These are phyloP conservation scores for Podaxis sp. DNA, from an alignment of 768 basidiomycete genomes.

Conservation along the genomic window DNA sequence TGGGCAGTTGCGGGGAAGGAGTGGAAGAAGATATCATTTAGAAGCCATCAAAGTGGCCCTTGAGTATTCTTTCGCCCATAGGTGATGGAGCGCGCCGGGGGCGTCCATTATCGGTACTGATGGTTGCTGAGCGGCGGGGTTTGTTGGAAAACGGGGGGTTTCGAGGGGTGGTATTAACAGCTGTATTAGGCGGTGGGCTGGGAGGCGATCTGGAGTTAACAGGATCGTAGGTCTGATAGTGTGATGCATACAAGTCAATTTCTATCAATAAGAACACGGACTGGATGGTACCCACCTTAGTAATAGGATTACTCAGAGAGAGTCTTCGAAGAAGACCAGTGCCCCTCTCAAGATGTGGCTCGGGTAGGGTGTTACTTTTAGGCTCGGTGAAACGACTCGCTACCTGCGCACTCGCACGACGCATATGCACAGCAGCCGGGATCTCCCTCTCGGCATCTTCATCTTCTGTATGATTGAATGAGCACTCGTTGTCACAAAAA, in stretches of 20 bases:
- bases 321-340: slow-evolving; percentile 73
- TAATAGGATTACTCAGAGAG: slow-evolving; percentile 62
- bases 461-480: slow-evolving; percentile 20
- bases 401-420: slow-evolving; percentile 60
- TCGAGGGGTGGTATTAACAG: slow-evolving; percentile 39
- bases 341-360: slow-evolving; percentile 61
- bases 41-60: slow-evolving; percentile 91
- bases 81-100: slow-evolving; percentile 76
- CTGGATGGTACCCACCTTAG: slow-evolving; percentile 46
- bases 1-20: neutral
- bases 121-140: slow-evolving; percentile 61
- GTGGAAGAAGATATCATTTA: slow-evolving; percentile 33
- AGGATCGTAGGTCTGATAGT: slow-evolving; percentile 29
- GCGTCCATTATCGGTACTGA: slow-evolving; percentile 43
- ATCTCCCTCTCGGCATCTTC: slow-evolving; percentile 43
- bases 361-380: slow-evolving; percentile 36
- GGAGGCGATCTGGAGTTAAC: slow-evolving; percentile 34
- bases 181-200: slow-evolving; percentile 52
- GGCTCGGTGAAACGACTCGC: slow-evolving; percentile 54
- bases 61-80: slow-evolving; percentile 89
- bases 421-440: slow-evolving; percentile 47
- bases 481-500: neutral
- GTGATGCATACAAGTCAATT: slow-evolving; percentile 6
- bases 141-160: slow-evolving; percentile 30
- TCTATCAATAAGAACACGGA: slow-evolving; percentile 18